Base-by-base conservation (phyloP, 2,329 filamentous ascomycete species). In the Coniochaeta hoffmannii region DNA sequence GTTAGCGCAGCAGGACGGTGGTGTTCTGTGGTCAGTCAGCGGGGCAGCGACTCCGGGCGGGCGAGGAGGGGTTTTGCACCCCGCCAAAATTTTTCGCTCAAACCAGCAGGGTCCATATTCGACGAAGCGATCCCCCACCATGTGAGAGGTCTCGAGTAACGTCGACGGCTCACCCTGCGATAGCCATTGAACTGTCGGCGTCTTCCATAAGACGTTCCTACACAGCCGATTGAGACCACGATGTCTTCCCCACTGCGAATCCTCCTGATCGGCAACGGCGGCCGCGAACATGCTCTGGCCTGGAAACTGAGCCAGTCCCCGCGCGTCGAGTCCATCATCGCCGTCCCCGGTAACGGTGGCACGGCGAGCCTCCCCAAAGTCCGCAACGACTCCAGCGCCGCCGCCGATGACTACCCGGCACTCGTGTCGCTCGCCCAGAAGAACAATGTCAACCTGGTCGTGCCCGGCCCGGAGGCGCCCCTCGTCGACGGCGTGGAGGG, bases 401-500 rank as follows among this genome's bases (percentile, higher is more conserved):
- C 85, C 51, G 81, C 86, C 52, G 83, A 90, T 60, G 85, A 97
- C 71, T 97, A 95, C 66, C 73, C 85, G 9, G 83, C 79, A 5
- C 84, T 97, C 28, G 87, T 95, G 38, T 73, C 79, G 9, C 86
- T 96, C 58, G 88, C 93, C 1, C 79, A 85, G 67, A 78, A 86
- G 62, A 82, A 92, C 62, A 75, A 80, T 32, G 73, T 97, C 66
- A 91, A 91, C 69, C 81, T 97, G 53, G 86, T 96, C 2, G 85
- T 97, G 15, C 90, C 92, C 0, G 94, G 94, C 0, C 93, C 94
- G 2, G 94, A 97, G 73, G 90, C 88, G 0, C 92, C 93, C n/a
- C 81, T 99, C 14, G 93, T 97, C 28, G 90, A 89, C 59, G 94
- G 94, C 54, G 87, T 97, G 59, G 87, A 91, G 66, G 87, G 86